Base-by-base conservation (phyloP, 345 rosid species). In the Tarenaya hassleriana region DNA sequence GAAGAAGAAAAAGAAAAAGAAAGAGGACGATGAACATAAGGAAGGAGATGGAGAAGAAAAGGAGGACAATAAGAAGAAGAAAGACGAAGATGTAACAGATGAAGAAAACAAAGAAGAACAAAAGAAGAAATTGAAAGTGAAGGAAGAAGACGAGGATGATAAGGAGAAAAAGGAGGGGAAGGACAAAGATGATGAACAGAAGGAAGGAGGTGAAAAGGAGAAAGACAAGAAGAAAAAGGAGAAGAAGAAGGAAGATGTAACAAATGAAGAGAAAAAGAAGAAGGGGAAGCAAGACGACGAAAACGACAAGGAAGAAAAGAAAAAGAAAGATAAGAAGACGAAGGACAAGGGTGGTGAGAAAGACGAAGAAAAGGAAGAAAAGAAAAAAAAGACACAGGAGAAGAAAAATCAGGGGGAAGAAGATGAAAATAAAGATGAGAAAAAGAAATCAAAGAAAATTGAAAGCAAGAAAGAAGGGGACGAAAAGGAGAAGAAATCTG, bases 251-350 rank as follows among this genome's bases (percentile, higher is more conserved):
- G 43, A 5, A 0, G 37, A 50, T 35, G 57, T 54, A 31, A 27
- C 50, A 37, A 31, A 64, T 4, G 50, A 59, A 33, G 7, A 31
- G 14, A 38, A 41, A 49, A 61, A 20, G 17, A 35, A 37, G 32
- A 21, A 20, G 27, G 19, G 46, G 8, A 50, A 41, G 1, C 45
- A 50, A 31, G 42, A 55, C 27, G 19, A 9, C 16, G 44, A 57
- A 15, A 19, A 40, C 0, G 56, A 51, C 13, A 62, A 59, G 35
- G 50, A 57, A 43, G 40, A 70, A 47, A 51, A 58, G 13, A 55
- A 55, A 34, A 39, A 56, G 10, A 49, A 58, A 27, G 34, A 58
- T 10, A 35, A 34, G 27, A 27, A 53, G 11, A 29, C 37, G 16
- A 35, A 54, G 11, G 48, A 19, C 14, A 49, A 53, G 8, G 48